These are phyloP conservation scores for Didymella glomerata DNA, from an alignment of 2,329 filamentous ascomycete species.

Conservation along the genomic window DNA sequence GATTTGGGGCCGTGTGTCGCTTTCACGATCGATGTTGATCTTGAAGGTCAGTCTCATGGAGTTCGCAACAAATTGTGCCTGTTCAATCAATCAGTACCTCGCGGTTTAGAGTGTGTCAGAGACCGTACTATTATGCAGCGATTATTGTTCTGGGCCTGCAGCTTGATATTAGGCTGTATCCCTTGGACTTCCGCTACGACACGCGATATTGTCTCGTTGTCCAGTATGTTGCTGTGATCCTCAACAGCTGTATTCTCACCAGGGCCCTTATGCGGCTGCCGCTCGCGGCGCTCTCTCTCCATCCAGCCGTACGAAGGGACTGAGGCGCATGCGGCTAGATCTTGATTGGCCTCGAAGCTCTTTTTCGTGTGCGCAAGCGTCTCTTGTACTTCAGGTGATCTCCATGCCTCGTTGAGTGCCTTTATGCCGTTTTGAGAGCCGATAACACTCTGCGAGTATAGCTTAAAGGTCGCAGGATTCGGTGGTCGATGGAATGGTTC, in stretches of 20 bases:
- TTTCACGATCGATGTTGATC: constrained; percentile 39
- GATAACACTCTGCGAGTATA: constrained; percentile 51
- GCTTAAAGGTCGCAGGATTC: constrained; percentile 47
- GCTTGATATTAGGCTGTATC: constrained; percentile 39
- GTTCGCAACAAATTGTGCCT: constrained; percentile 42
- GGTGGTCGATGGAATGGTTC: constrained; percentile 48
- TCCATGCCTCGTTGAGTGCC: constrained; percentile 51
- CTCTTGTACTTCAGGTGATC: constrained; percentile 46
- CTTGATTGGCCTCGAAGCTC: constrained; percentile 48
- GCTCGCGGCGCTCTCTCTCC: constrained; percentile 38
- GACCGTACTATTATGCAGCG: constrained; percentile 37
- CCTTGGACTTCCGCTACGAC: constrained; percentile 39
- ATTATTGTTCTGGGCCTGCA: constrained; percentile 38
- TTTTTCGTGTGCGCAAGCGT: constrained; percentile 48
- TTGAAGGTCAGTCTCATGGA: constrained; percentile 39
- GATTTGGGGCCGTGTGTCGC: constrained; percentile 37
- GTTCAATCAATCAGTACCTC: constrained; percentile 7
- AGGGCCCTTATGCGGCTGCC: constrained; percentile 24
- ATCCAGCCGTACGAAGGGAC: constrained; percentile 53
- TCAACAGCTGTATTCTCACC: constrained; percentile 16
- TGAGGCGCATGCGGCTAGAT: constrained; percentile 48
- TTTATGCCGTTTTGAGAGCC: constrained; percentile 50
- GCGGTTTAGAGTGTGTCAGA: no score
- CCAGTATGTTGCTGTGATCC: constrained; percentile 17
- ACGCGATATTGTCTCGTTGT: constrained; percentile 33